A percentile compares a stretch with the other conserved stretches of the same genome.
phyloP scores from a whole-genome alignment of 2,329 filamentous ascomycete species.

The Verticillium nonalfalfae region DNA sequence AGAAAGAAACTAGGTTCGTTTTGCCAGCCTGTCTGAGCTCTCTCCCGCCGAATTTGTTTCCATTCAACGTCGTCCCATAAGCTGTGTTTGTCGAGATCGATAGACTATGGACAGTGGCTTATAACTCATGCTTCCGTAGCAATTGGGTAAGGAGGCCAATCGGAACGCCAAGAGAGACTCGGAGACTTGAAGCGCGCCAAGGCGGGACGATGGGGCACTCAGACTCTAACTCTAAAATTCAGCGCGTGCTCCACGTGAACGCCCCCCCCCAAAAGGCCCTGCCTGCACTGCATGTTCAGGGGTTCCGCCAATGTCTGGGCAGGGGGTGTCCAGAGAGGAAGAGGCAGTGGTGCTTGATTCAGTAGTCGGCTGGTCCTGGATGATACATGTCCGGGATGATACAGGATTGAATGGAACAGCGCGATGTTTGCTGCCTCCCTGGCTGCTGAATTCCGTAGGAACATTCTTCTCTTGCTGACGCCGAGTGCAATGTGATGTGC shows the following conservation, averaged over 20 bases:
- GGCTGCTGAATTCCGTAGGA: not conserved
- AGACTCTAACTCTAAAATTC: not conserved
- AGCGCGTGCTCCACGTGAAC: not conserved
- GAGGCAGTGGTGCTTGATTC: not conserved
- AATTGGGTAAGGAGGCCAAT: not conserved
- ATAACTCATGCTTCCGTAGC: not conserved
- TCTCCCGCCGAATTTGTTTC: not conserved
- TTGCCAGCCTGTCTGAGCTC: not conserved
- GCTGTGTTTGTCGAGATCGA: not conserved
- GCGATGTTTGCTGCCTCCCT: not conserved
- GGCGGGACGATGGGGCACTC: not conserved
- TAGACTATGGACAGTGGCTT: not conserved
- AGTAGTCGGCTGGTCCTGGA: not conserved
- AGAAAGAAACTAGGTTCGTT: not conserved
- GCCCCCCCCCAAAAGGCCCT: not conserved
- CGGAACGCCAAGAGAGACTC: not conserved
- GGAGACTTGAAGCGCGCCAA: constrained; percentile 3
- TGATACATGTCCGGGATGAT: not conserved
- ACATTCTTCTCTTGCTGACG: not conserved
- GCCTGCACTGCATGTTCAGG: not conserved
- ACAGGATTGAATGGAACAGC: not conserved
- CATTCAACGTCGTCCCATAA: not conserved
- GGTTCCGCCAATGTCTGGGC: not conserved
- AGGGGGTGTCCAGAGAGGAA: not conserved
- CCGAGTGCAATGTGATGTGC: not conserved